phyloP scores from a whole-genome alignment of 2,329 filamentous ascomycete species.

The Pseudocercospora cruenta region DNA sequence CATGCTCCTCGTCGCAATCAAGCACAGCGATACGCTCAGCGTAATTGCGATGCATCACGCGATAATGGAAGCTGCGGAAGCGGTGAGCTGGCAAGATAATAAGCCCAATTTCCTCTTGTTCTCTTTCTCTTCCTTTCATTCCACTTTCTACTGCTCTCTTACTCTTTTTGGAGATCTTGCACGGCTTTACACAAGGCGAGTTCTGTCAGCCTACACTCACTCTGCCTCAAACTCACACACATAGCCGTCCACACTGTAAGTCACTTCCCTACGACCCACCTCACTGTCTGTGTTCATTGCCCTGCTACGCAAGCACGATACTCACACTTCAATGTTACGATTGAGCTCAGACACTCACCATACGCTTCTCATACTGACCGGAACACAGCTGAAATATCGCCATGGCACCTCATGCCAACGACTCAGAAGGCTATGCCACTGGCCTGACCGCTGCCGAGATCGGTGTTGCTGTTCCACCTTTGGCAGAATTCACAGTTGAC shows the following conservation, averaged over 20 bases:
- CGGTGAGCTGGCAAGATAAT: constrained; percentile 23
- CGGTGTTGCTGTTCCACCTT: neutral
- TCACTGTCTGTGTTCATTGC: no score
- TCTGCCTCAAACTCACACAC: neutral
- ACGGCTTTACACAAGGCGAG: neutral
- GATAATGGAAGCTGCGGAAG: constrained; percentile 25
- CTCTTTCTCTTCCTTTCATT: constrained; percentile 22
- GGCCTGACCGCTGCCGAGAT: constrained; percentile 40
- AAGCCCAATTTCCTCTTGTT: constrained; percentile 21
- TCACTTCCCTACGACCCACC: no score
- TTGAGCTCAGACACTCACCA: no score
- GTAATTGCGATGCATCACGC: constrained; percentile 21
- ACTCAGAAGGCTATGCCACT: constrained; percentile 59
- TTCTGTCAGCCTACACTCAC: constrained; percentile 42
- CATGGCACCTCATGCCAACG: constrained; percentile 95
- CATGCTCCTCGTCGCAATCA: constrained; percentile 27
- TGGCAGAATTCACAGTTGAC: constrained; percentile 73
- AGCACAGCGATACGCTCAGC: constrained; percentile 25
- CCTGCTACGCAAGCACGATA: no score
- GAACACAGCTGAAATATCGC: neutral
- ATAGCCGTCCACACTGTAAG: neutral
- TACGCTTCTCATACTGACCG: neutral
- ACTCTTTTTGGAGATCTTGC: neutral
- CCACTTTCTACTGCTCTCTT: constrained; percentile 13
- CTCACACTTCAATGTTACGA: no score